Evolutionary conservation across 176 grass and related monocot genomes (phyloP).

Genomic region (Tuctoria greenei): DNA sequence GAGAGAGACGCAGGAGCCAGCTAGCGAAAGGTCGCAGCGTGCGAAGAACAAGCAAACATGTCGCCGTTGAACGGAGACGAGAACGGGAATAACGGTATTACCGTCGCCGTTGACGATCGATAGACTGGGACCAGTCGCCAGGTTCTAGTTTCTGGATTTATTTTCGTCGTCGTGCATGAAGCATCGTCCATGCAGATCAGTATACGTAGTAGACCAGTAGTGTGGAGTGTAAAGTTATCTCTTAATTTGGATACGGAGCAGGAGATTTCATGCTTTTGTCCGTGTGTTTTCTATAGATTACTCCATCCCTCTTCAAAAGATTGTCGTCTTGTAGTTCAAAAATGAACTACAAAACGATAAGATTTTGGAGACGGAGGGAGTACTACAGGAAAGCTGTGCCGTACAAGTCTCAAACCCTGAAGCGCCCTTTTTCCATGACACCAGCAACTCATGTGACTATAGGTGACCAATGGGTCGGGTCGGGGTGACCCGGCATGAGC

Average conservation of each 20-base stretch:
- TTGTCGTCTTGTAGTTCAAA: too few relatives aligned
- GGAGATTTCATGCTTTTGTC: neutral
- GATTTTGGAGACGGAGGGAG: too few relatives aligned
- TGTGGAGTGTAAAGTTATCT: neutral
- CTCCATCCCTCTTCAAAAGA: too few relatives aligned
- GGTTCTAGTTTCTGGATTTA: neutral
- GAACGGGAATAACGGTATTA: neutral
- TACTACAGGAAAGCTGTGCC: neutral
- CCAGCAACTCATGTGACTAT: too few relatives aligned
- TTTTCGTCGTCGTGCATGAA: neutral
- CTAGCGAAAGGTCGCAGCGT: slow-evolving; percentile 40
- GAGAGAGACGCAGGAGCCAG: neutral
- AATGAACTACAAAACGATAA: too few relatives aligned
- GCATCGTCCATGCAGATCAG: neutral
- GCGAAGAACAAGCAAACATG: neutral
- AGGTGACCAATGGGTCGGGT: too few relatives aligned
- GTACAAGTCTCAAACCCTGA: neutral
- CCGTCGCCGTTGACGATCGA: neutral
- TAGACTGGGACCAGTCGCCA: neutral
- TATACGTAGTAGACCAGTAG: neutral
- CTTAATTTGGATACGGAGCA: neutral
- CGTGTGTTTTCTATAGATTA: neutral
- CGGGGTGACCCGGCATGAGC: too few relatives aligned
- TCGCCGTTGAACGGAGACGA: slow-evolving; percentile 36
- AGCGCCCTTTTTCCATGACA: neutral